Evolutionary conservation across 768 basidiomycete genomes (phyloP), one percentile per base, ranked within the genome.

Genomic region (Filobasidium floriforme): DNA sequence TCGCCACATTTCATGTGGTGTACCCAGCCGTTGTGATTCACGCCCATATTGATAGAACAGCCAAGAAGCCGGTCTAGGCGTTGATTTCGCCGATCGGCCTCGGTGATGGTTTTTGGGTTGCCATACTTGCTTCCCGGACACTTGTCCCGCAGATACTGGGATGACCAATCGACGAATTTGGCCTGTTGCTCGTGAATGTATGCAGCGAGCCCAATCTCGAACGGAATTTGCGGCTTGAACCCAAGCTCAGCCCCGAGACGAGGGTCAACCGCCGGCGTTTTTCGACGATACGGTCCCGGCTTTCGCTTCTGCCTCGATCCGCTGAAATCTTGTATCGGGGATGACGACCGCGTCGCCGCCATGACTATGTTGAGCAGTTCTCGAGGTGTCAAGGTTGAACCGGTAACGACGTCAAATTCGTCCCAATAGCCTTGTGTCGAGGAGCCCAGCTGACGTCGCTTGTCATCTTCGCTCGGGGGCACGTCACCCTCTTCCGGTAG

Each of bases 21-120:
- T 28, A 77, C 37, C 60, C 66, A 72, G n/a, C 72, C 75, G 4
- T 74, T 67, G 61, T 75, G 68, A 59, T 77, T 71, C 44, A 77
- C 72, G 1, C 63, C 73, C 44, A 79, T 65, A 52, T 74, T 71
- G 40, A 76, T 75, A 10, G 70, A 70, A 60, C 77, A 79, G 41
- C 73, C 72, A 32, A 75, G 68, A 44, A 79, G 63, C 28, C 72
- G 72, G 1, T 67, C 65, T 9, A 79, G 44, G 24, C 72, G 63
- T 40, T 63, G 52, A 67, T 77, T 77, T 18, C 76, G 68, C 62
- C 67, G 65, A 62, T 75, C 73, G n/a, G 69, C 68, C 46, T 46
- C 19, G 29, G 69, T 51, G 49, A 67, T 43, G 28, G 60, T 46
- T 18, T 19, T 19, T 28, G 62, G 22, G 46, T 63, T 26, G 29